Evolutionary conservation across 306 rosid species (phyloP).

Genomic region (Dalbergia cultrata): DNA sequence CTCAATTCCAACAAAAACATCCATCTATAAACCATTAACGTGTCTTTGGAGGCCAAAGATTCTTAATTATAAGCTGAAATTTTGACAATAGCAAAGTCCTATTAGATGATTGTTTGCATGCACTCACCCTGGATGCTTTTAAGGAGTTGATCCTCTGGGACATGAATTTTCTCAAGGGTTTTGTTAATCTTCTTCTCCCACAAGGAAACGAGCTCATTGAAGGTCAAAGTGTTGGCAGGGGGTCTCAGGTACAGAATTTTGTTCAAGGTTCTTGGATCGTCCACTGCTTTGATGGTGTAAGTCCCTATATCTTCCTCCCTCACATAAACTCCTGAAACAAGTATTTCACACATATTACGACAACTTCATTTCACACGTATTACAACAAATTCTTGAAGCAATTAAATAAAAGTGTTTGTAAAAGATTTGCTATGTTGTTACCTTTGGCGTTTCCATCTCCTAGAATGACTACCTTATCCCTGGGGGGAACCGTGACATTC

Average conservation of each 20-base stretch:
- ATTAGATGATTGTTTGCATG: neutral
- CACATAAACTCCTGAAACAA: conserved; percentile 42
- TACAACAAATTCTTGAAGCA: neutral
- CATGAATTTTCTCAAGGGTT: conserved; percentile 44
- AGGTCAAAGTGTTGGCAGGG: conserved; percentile 46
- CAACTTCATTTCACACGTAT: no score
- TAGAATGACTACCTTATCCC: conserved; percentile 54
- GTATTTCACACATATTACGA: neutral
- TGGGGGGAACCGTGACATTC: conserved; percentile 48
- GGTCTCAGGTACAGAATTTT: conserved; percentile 44
- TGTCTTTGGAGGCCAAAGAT: no score
- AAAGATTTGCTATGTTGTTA: neutral
- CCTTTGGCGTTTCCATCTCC: conserved; percentile 63
- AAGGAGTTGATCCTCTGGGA: conserved; percentile 56
- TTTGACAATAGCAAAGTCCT: neutral
- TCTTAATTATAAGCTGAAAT: no score
- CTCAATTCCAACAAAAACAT: neutral
- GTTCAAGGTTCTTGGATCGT: conserved; percentile 62
- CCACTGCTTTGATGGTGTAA: conserved; percentile 57
- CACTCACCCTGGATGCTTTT: conserved; percentile 55
- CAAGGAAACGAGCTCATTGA: conserved; percentile 53
- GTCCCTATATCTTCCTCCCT: conserved; percentile 48
- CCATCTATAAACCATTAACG: no score
- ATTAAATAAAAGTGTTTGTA: neutral
- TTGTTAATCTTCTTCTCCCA: conserved; percentile 61